Conservation (phyloP, 768 basidiomycete species). For the Omphalotus guepiniiformis region DNA sequence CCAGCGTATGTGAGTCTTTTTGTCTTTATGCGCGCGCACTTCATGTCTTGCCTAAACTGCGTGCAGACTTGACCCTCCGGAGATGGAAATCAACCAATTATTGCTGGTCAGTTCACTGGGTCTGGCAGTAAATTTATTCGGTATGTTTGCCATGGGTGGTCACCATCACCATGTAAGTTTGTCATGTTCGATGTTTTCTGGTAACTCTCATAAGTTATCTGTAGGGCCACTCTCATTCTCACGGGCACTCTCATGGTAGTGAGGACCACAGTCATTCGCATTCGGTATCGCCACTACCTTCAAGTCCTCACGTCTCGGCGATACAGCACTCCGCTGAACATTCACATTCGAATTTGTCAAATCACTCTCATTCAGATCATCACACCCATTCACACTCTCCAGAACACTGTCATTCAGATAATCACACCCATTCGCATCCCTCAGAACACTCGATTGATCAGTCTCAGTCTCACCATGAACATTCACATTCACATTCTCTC, state of each 20-base stretch:
- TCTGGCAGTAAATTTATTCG: slow-evolving; percentile 91
- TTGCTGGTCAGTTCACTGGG: slow-evolving; percentile 87
- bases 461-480: slow-evolving; percentile 19
- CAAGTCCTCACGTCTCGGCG: slow-evolving; percentile 19
- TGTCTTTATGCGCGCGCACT: neutral
- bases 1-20: slow-evolving; percentile 71
- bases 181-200: neutral
- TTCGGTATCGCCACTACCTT: neutral
- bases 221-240: slow-evolving; percentile 59
- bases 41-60: neutral
- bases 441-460: slow-evolving; percentile 14
- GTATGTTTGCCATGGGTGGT: slow-evolving; percentile 98
- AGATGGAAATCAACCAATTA: slow-evolving; percentile 95
- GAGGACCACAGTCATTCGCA: slow-evolving; percentile 18
- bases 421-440: slow-evolving; percentile 26
- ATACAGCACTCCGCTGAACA: slow-evolving; percentile 27
- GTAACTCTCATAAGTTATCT: slow-evolving; percentile 18
- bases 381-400: slow-evolving; percentile 26
- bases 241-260: slow-evolving; percentile 32
- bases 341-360: slow-evolving; percentile 18
- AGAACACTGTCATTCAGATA: slow-evolving; percentile 23
- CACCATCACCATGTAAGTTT: slow-evolving; percentile 80
- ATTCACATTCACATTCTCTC: slow-evolving; percentile 21
- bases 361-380: slow-evolving; percentile 7
- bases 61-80: slow-evolving; percentile 82